phyloP scores from a whole-genome alignment of 192 early-diverging fungal genomes.

The Backusella westeae region DNA sequence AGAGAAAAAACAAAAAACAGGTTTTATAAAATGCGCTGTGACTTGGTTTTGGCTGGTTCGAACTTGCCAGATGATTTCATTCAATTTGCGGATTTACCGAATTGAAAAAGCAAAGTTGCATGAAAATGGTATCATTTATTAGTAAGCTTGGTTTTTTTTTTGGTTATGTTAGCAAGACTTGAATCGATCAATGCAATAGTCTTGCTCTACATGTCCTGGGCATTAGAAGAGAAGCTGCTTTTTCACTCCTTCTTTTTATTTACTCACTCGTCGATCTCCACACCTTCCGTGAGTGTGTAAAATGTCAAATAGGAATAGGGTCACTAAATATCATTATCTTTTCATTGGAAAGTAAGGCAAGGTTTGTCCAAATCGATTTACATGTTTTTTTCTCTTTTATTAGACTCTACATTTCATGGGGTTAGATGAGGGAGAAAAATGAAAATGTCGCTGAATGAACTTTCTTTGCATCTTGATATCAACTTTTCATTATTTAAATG shows the following conservation, averaged over 20 bases:
- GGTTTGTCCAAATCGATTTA: neutral
- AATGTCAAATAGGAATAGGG: neutral
- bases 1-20: neutral
- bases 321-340: neutral
- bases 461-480: neutral
- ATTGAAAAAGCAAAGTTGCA: no score
- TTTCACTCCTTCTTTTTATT: neutral
- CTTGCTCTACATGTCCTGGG: neutral
- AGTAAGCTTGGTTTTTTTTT: neutral
- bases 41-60: neutral
- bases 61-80: neutral
- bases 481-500: neutral
- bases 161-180: neutral
- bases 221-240: neutral
- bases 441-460: neutral
- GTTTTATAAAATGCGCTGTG: neutral
- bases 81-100: neutral
- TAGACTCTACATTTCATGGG: neutral
- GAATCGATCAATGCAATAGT: neutral
- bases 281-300: no score
- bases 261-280: neutral
- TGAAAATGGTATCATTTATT: neutral
- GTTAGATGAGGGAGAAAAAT: neutral
- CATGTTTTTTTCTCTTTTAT: neutral
- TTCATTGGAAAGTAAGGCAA: neutral